Conservation (phyloP, 768 basidiomycete species). For the Tephrocybe sp. region DNA sequence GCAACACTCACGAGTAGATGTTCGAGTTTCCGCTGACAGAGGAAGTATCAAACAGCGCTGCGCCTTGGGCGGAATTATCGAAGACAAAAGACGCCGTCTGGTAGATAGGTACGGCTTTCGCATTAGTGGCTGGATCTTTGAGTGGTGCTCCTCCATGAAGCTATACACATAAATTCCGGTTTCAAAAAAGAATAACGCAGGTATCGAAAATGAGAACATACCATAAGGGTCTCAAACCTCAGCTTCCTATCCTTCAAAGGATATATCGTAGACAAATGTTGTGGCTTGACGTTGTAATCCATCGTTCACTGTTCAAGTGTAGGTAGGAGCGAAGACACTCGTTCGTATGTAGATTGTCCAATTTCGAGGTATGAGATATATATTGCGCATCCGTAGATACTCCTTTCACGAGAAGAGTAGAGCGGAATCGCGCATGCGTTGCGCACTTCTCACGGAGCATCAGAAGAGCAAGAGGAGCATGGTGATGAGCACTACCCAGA, state of each 20-base stretch:
- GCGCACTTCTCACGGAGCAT: not conserved
- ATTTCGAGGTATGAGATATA: too few relatives aligned
- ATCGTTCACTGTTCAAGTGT: constrained; percentile 1
- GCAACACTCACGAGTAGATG: not conserved
- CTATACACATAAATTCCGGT: constrained; percentile 36
- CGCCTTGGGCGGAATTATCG: constrained; percentile 45
- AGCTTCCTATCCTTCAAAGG: constrained; percentile 28
- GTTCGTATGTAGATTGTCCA: not conserved
- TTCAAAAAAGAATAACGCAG: not conserved
- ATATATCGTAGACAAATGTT: constrained; percentile 22
- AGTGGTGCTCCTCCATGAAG: constrained; percentile 56
- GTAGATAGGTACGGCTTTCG: constrained; percentile 65
- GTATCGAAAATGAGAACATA: not conserved
- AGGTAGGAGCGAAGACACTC: not conserved
- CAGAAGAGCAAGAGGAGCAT: constrained; percentile 4
- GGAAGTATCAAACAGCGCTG: constrained; percentile 8
- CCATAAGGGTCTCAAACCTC: constrained; percentile 51
- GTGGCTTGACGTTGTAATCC: constrained; percentile 13
- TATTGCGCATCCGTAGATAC: too few relatives aligned
- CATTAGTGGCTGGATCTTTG: constrained; percentile 50
- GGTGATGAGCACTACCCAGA: not conserved
- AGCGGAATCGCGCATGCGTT: too few relatives aligned
- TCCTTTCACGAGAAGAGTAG: too few relatives aligned
- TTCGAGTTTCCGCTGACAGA: constrained; percentile 9
- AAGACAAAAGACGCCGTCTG: constrained; percentile 55